Base-by-base conservation (phyloP, 2,329 filamentous ascomycete genomes). In the Geosmithia putterillii region DNA sequence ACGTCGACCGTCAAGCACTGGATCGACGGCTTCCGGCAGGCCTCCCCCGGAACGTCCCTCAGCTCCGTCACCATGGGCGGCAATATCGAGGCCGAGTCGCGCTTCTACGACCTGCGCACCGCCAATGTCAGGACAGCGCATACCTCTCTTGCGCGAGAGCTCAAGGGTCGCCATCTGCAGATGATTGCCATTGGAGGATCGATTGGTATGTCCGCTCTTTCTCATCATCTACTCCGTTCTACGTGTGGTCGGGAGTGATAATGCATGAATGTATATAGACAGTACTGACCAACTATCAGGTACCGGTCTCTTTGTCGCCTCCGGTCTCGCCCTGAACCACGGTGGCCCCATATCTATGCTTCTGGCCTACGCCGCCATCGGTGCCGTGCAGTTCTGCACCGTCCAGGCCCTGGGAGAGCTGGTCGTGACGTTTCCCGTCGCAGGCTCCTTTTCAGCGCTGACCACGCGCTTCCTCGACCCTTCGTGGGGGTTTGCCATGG, bases 151-250 rank as follows among this genome's bases (percentile, higher is more conserved):
- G 78, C 84, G 42, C 73, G 88, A 54, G 81, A 79, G 59, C 65
- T 94, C 51, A 92, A 94, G 64, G 79, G 81, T 18, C 74, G 88
- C 40, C 90, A 96, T 67, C 59, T 95, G 57, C 89, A 95, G 67
- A 95, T 95, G 90, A 95, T 95, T 70, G 90, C 90, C 14, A 94
- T 95, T 52, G 88, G 88, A 52, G 89, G 89, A 38, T 90, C 85
- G 10, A 95, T 95, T 54, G 85, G 84, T 77, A 66, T 36, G 61
- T 6, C 23, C 23, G 10, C 10, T 10, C 10, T 25, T 25, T 25
- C 18, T n/a, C 25, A 5, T 49, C 23, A 6, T 28, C 22, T 20
- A 12, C 19, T 38, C 15, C 10, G 18, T 15, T 14, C 10, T n/a
- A 20, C n/a, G 38, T 6, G 40, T 8, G 9, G n/a, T n/a, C n/a